phyloP scores from a whole-genome alignment of 2,329 filamentous ascomycete genomes.

The Botrytis squamosa region DNA sequence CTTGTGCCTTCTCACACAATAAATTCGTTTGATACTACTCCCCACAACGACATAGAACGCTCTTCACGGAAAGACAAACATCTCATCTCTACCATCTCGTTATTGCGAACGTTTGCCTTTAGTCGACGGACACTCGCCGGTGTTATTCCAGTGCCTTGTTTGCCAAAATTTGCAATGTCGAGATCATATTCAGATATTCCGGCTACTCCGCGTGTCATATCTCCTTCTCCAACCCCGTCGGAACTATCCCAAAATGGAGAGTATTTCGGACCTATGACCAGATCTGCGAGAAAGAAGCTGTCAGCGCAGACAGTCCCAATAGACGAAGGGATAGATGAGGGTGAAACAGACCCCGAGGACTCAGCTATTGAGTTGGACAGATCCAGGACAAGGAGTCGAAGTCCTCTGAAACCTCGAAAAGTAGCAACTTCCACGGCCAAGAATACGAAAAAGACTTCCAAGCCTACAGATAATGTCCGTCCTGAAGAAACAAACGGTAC shows the following conservation, averaged over 20 bases:
- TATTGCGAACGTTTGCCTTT: conserved; percentile 49
- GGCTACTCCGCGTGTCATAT: conserved; percentile 81
- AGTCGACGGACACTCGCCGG: conserved; percentile 53
- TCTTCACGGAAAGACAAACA: conserved; percentile 52
- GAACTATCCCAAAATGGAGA: conserved; percentile 55
- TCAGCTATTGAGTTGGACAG: conserved; percentile 34
- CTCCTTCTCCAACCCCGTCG: conserved; percentile 76
- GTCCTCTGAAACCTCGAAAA: conserved; percentile 45
- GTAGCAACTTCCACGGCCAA: conserved; percentile 51
- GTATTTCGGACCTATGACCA: conserved; percentile 73
- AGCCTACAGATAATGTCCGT: conserved; percentile 43
- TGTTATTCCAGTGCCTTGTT: conserved; percentile 53
- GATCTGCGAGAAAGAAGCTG: conserved; percentile 64
- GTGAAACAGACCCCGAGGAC: conserved; percentile 27
- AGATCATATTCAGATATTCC: conserved; percentile 54
- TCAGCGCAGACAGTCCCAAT: conserved; percentile 56
- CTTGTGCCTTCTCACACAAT: conserved; percentile 56
- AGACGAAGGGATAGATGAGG: conserved; percentile 56
- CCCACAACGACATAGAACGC: conserved; percentile 37
- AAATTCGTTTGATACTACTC: conserved; percentile 40
- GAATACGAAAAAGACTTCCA: conserved; percentile 39
- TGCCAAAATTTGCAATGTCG: conserved; percentile 56
- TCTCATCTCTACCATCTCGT: conserved; percentile 49
- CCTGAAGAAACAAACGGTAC: conserved; percentile 24
- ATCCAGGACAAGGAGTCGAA: conserved; percentile 38